Base-by-base conservation (phyloP, 2,329 filamentous ascomycete genomes). In the Cadophora luteo-olivacea region DNA sequence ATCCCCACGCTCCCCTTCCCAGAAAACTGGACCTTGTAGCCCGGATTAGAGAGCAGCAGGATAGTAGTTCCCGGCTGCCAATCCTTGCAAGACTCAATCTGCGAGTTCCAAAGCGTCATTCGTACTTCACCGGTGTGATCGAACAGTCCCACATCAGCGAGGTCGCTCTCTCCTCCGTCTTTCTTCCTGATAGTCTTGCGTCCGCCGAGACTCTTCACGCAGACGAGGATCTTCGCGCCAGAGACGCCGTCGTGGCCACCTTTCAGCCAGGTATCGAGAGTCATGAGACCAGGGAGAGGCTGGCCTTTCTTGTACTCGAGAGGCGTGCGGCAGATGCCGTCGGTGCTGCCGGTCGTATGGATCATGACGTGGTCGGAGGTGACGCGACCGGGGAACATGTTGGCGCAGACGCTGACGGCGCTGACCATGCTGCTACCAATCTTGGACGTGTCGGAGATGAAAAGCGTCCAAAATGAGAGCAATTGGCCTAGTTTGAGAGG, bases 371-470 rank as follows among this genome's bases (percentile, higher is more conserved):
- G 83, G 54, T 84, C 87, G 52, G 81, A 81, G 7, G 82, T 82
- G 65, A 87, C 83, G 8, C 85, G 82, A 51, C 87, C 85, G 0
- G 87, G 87, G 64, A 88, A 88, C 36, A 90, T 82, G n/a, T 83
- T 85, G 0, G 84, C 84, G 64, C 84, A 84, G 24, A 85, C 77
- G 77, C 29, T 48, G 1, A 75, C 64, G 19, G 64, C 61, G 14
- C 80, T 79, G 16, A 80, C 77, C 4, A 72, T 72, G 0, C 51
- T 52, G 60, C 84, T 82, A 11, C 84, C 78, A 1, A 82, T 81
- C 64, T 85, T 86, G 51, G 80, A 80, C 0, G 81, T 79, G 16
- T 81, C 77, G 14, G 83, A 82, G 55, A 89, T 80, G 70, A 87
- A 87, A 8, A 83, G 83, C 1, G 86, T 83, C 85, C 85, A 89